Base-by-base conservation (phyloP, 177 flowering plant genomes). In the Vitis hybrid region DNA sequence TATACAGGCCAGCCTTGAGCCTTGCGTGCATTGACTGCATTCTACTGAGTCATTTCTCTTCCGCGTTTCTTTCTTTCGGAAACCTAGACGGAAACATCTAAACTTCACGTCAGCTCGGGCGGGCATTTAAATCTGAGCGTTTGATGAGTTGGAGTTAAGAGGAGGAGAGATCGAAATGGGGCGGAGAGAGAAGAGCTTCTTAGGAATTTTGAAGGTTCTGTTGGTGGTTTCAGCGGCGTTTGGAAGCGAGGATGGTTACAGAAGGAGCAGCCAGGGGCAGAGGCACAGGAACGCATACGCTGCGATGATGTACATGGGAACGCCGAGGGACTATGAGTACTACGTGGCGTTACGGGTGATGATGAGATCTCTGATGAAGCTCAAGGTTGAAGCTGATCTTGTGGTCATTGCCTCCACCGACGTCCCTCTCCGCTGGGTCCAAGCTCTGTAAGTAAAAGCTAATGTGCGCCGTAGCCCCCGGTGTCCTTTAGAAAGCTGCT, bases 281-380 rank as follows among this genome's bases (percentile, higher is more conserved):
- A 61, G 49, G 66, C 77, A 81, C 72, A 82, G 70, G 65, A 82
- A 92, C 72, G 99, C 99, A 0, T 94, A 94, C 68, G 99, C 91
- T 50, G 72, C 98, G 72, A 94, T 93, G 99, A 94, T 94, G 99
- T 94, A 94, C 66, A 89, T 93, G 98, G 99, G 99, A 18, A 94
- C 99, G 54, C 98, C 99, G 19, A 86, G 98, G 61, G 99, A 94
- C 82, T 94, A 93, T 76, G 99, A 94, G 85, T 94, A 91, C 79
- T 94, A 93, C 77, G 86, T 93, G 4, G 99, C 98, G 48, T 82
- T 82, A 10, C 88, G 99, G 52, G 99, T 94, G 68, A 70, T 94
- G 88, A 82, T 94, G 71, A 83, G 89, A 84, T 94, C 97, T 24
- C 85, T 94, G 5, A 60, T 55, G 7, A 62, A 72, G 56, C 88